Evolutionary conservation across 306 rosid genomes (phyloP).

Genomic region (Spatholobus suberectus): DNA sequence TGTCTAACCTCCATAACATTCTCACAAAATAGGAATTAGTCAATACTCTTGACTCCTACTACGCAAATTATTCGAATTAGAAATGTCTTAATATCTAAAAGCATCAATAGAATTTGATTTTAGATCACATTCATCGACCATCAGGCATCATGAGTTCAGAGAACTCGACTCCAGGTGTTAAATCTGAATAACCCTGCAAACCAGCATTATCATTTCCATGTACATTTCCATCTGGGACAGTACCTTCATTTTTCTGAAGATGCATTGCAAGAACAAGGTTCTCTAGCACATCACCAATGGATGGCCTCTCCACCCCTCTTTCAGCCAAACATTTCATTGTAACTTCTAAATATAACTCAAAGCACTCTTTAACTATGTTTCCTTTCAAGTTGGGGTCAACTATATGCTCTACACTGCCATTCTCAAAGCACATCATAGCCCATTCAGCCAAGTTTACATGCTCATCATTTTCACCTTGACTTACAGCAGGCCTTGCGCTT

Average conservation of each 20-base stretch:
- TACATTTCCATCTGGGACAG: background rate
- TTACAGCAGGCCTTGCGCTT: constrained; percentile 44
- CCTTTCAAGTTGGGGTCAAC: constrained; percentile 50
- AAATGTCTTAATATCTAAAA: background rate
- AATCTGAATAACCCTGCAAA: constrained; percentile 42
- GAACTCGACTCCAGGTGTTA: constrained; percentile 57
- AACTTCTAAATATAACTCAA: constrained; percentile 48
- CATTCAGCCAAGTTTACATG: constrained; percentile 49
- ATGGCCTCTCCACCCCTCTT: constrained; percentile 50
- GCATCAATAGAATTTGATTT: background rate
- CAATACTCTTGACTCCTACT: background rate
- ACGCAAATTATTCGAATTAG: background rate
- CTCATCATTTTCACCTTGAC: constrained; percentile 35
- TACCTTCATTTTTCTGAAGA: constrained; percentile 49
- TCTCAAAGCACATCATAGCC: constrained; percentile 41
- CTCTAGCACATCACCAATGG: constrained; percentile 59
- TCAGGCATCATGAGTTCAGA: constrained; percentile 45
- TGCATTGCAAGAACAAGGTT: constrained; percentile 49
- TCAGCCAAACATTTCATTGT: constrained; percentile 58
- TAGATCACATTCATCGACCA: constrained; percentile 44
- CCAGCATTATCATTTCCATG: background rate
- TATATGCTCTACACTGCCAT: constrained; percentile 37
- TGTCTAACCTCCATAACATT: background rate
- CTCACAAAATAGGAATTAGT: background rate
- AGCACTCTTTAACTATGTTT: constrained; percentile 39